phyloP scores from a whole-genome alignment of 2,329 filamentous ascomycete genomes.

The Cladophialophora exuberans region DNA sequence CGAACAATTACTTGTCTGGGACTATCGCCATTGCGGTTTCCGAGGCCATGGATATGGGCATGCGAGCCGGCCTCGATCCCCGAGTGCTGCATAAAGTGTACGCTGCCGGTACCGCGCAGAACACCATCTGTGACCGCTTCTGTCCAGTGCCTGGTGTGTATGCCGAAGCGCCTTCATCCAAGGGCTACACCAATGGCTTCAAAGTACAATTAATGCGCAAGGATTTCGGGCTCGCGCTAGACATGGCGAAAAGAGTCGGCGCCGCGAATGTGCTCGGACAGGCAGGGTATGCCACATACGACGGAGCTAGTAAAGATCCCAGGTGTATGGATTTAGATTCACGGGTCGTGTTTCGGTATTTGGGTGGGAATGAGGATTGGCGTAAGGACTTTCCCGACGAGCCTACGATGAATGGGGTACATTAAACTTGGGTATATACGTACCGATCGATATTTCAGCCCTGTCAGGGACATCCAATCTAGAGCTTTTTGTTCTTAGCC shows the following conservation, averaged over 20 bases:
- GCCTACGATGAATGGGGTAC: conserved; percentile 19
- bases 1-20: conserved; percentile 64
- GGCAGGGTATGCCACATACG: conserved; percentile 56
- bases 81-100: conserved; percentile 57
- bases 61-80: conserved; percentile 60
- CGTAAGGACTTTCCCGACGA: conserved; percentile 39
- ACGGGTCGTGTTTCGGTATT: conserved; percentile 61
- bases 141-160: conserved; percentile 56
- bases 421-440: no score
- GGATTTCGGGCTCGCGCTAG: conserved; percentile 59
- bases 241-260: conserved; percentile 58
- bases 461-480: no score
- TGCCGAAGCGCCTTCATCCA: conserved; percentile 51
- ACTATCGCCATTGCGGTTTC: conserved; percentile 62
- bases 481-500: no score
- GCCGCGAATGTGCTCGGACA: conserved; percentile 55
- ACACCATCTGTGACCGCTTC: conserved; percentile 55
- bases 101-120: conserved; percentile 56
- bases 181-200: conserved; percentile 59
- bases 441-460: conserved; percentile 1
- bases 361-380: conserved; percentile 38
- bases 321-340: conserved; percentile 59
- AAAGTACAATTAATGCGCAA: conserved; percentile 64
- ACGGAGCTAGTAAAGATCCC: conserved; percentile 54
- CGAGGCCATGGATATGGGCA: conserved; percentile 65